Conservation (phyloP, 169 alveolate species). For the Pseudocohnilembus persalinus region DNA sequence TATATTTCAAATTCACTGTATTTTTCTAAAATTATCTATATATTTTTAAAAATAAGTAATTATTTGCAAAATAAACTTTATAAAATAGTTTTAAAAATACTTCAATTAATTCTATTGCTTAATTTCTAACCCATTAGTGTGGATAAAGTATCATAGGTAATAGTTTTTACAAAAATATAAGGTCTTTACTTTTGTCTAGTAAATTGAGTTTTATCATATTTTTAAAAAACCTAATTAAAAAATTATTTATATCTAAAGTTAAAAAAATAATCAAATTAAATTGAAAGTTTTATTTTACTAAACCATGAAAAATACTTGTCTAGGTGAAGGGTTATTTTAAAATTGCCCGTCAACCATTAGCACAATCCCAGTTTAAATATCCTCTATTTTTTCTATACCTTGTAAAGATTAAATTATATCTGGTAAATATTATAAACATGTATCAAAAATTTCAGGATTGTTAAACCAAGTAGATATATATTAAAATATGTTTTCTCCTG, state of each 20-base stretch:
- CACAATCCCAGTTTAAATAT: not conserved
- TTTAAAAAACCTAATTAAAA: not conserved
- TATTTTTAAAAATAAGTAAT: too few relatives aligned
- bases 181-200: not conserved
- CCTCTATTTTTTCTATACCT: too few relatives aligned
- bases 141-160: constrained; percentile 16
- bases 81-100: not conserved
- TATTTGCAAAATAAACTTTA: too few relatives aligned
- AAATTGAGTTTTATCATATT: not conserved
- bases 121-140: constrained; percentile 18
- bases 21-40: not conserved
- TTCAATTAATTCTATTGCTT: not conserved
- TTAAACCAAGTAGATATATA: not conserved
- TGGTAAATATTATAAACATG: not conserved
- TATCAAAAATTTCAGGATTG: not conserved
- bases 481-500: not conserved
- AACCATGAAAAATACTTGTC: not conserved
- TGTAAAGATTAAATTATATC: not conserved
- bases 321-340: not conserved
- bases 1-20: not conserved
- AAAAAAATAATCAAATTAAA: too few relatives aligned
- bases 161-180: not conserved
- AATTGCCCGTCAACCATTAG: not conserved
- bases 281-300: not conserved
- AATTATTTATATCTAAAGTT: too few relatives aligned